Evolutionary conservation across 164 flowering plant genomes (phyloP), one percentile per base, ranked within the genome.

Genomic region (Magnolia kwangsiensis): DNA sequence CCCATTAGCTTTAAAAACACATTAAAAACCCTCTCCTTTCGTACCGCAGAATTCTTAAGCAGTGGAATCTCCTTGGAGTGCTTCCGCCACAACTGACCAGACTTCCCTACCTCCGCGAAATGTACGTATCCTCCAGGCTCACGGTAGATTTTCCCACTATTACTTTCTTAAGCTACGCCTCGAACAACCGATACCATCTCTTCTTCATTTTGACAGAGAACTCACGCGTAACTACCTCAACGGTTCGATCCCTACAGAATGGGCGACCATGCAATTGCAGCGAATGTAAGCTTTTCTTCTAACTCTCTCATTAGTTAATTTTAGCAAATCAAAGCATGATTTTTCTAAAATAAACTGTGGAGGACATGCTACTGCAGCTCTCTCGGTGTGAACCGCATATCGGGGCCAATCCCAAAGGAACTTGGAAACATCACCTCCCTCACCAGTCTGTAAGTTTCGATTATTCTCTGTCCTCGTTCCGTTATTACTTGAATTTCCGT

Each of bases 191-290:
- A 10, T 58, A 21, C 45, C 4, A 37, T 50, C 20, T 14, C 51
- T 24, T n/a, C 51, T 2, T 31, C 14, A 13, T 29, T 66, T 67
- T 71, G 65, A 66, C 83, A 94, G 98, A 77, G 91, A 90, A 86
- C 78, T 92, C 63, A 77, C 87, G 8, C 81, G 84, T 71, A 94
- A 92, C 82, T 88, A 83, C 80, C 91, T 94, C 21, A 87, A 67
- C 73, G 96, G 98, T 13, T 69, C 89, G 29, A 88, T 94, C 71
- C 98, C 96, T 18, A 59, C 10, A 8, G 85, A 86, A 82, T 94
- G 95, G 96, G 89, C 82, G 71, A 76, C 90, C 21, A 59, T 80
- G 80, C 80, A 86, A 49, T 69, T 91, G 77, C 80, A 74, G 7
- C 82, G 20, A 11, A 75, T 93, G 96, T 91, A 76, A 80, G 89